Conservation (phyloP, 2,329 filamentous ascomycete genomes). For the Alternaria dauci region DNA sequence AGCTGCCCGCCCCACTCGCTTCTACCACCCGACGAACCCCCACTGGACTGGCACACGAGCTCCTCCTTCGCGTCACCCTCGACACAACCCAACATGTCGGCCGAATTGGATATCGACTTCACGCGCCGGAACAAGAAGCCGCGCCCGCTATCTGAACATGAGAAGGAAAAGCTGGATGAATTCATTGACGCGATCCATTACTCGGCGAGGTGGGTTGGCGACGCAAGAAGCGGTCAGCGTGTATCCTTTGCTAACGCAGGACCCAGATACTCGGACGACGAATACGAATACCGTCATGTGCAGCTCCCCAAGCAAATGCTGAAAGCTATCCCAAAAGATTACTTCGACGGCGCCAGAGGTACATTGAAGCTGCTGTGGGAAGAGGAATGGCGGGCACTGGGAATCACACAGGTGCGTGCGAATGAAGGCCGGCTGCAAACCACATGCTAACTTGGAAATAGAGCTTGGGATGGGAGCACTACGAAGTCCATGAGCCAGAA, state of each 20-base stretch:
- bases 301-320: slow-evolving; percentile 98
- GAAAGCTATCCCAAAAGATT: slow-evolving; percentile 93
- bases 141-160: slow-evolving; percentile 78
- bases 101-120: slow-evolving; percentile 73
- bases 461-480: slow-evolving; percentile 99
- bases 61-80: slow-evolving; percentile 10
- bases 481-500: slow-evolving; percentile 98
- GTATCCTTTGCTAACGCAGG: slow-evolving; percentile 30
- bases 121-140: slow-evolving; percentile 87
- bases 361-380: slow-evolving; percentile 97
- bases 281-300: slow-evolving; percentile 97
- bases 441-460: slow-evolving; percentile 52
- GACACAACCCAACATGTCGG: slow-evolving; percentile 36
- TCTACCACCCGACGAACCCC: slow-evolving; percentile 26
- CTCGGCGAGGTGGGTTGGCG: slow-evolving; percentile 76
- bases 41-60: slow-evolving; percentile 46
- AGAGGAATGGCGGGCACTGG: slow-evolving; percentile 96
- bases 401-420: slow-evolving; percentile 85
- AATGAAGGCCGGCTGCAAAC: background rate
- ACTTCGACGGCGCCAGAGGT: slow-evolving; percentile 87
- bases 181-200: slow-evolving; percentile 96
- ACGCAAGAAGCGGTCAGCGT: slow-evolving; percentile 18
- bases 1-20: slow-evolving; percentile 28
- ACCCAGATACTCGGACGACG: slow-evolving; percentile 85
- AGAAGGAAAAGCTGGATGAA: slow-evolving; percentile 86